Percentiles rank a stretch among this genome's conserved stretches.
Conservation (phyloP, 208 protist species). For the Tritrichomonas foetus region DNA sequence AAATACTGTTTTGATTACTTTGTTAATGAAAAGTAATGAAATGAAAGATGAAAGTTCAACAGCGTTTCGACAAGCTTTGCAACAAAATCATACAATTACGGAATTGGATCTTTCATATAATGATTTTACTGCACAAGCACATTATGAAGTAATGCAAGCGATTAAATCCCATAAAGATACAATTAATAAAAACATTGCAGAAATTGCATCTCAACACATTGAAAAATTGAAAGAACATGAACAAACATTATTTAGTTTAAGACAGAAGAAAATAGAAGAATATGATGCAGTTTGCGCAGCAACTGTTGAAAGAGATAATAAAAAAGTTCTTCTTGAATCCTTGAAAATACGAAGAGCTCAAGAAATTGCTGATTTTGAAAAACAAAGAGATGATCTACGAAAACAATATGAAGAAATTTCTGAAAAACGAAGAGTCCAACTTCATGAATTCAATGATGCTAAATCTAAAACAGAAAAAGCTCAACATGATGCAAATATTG, state of each 20-base stretch:
- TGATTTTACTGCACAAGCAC: neutral
- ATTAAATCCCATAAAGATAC: neutral
- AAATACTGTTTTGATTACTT: neutral
- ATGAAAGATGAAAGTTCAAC: neutral
- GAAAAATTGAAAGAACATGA: neutral
- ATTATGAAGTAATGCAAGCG: neutral
- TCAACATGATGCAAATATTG: neutral
- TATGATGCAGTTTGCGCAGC: neutral
- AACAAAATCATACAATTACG: neutral
- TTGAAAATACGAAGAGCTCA: neutral
- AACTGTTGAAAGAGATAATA: neutral
- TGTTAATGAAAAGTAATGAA: slow-evolving; percentile 5
- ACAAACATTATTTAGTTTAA: neutral
- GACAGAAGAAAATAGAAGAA: neutral
- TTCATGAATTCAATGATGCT: neutral
- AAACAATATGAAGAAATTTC: neutral
- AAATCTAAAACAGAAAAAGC: neutral
- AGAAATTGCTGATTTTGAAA: neutral
- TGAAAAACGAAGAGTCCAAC: neutral
- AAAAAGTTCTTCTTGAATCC: neutral
- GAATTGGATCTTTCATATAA: neutral
- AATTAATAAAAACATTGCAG: neutral
- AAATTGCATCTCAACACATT: neutral
- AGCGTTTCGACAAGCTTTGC: neutral
- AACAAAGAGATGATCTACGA: neutral